Evolutionary conservation across 2,329 filamentous ascomycete genomes (phyloP), one percentile per base, ranked within the genome.

Genomic region (Exophiala lecanii-corni): DNA sequence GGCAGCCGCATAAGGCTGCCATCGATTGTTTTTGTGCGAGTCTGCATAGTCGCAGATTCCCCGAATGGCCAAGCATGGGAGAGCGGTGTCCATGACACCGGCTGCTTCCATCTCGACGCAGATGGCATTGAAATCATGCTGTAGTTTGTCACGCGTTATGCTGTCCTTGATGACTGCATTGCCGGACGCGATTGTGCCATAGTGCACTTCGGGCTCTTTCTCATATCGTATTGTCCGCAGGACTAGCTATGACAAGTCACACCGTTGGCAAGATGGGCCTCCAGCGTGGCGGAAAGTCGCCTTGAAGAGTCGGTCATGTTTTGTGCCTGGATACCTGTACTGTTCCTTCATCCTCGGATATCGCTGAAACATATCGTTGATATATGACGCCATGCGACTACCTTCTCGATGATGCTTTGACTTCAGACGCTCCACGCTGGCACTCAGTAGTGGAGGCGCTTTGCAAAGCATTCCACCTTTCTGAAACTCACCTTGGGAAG

Each of bases 21-120:
- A 62, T 2, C 31, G 21, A 3, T 60, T 49, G 35, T 56, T 57
- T 43, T 59, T 61, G 40, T 60, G 57, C 1, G 55, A 51, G 21
- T 57, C 55, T 4, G 49, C 37, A 20, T 57, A 54, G 33, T 59
- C 50, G 45, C 57, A 56, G 23, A 57, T 54, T 1, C 55, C 55
- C 2, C 55, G 44, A 32, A 57, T 51, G 2, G 54, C 53, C 2
- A 57, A 25, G 20, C 52, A 55, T 1, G 54, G 49, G 15, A 55
- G 51, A 9, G 25, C n/a, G 7, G 39, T 15, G 35, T 56, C 46
- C 50, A 56, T 51, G 5, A 55, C 25, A 5, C 45, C 51, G 3
- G 40, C 51, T 41, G 54, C 52, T 48, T 50, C 54, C 19, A 54
- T 51, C 40, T 42, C 23, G 15, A 20, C 12, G 18, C 45, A 48